Evolutionary conservation across 192 early-diverging fungal genomes (phyloP), one percentile per base, ranked within the genome.

Genomic region (Dissophora globulifera): DNA sequence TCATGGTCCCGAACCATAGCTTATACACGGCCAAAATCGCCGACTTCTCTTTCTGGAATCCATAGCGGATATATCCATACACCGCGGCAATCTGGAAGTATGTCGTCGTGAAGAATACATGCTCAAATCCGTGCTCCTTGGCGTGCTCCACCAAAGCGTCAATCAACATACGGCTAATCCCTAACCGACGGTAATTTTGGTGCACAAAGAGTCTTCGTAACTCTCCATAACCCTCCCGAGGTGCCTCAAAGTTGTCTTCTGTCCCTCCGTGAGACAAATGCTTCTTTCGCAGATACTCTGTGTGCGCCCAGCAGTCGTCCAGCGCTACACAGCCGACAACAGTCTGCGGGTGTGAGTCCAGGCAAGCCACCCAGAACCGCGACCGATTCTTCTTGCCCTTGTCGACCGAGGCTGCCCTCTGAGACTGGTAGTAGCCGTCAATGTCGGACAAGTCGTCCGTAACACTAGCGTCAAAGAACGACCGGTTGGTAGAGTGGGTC

Each of bases 301-400:
- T n/a, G n/a, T n/a, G n/a, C n/a, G n/a, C n/a, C n/a, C n/a, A n/a
- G n/a, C n/a, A n/a, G n/a, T 76, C 72, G 23, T 76, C 72, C 20
- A 76, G 42, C 0, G 58, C 58, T 15, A 76, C 53, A 56, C 72
- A 76, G 19, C 72, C 72, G 19, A 76, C 29, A 17, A 76, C 58
- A 2, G 67, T 13, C n/a, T 76, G 51, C 10, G 72, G 72, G 50
- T 76, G 58, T 0, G 57, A 53, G 3, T 45, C 51, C 51, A 76
- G 19, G 38, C 72, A 76, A 11, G 72, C 72, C 1, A 76, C 72
- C 72, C 72, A 76, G 38, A 67, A 76, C 46, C 54, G 51, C 2
- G 62, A 66, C 30, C 63, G 58, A 22, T 71, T 55, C 33, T 38
- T 56, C 17, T 47, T n/a, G 3, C 22, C 20, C 8, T 48, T 10